Percentiles rank a stretch among this genome's conserved stretches.
Evolutionary conservation across 768 basidiomycete species (phyloP).

Genomic region (Amanita subjunquillea): DNA sequence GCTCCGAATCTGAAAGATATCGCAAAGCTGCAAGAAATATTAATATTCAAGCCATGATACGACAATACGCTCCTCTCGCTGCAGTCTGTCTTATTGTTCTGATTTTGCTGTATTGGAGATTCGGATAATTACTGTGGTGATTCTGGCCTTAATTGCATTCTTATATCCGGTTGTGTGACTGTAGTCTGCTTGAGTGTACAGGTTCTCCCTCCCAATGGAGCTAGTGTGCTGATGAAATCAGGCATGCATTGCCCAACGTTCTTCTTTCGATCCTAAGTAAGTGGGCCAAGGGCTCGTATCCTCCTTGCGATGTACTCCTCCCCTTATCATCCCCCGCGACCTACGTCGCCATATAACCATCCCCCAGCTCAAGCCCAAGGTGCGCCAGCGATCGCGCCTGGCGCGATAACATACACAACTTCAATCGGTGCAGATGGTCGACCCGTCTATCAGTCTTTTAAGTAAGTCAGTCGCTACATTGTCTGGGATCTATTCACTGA

Average conservation of each 20-base stretch:
- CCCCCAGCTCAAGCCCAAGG: constrained; percentile 10
- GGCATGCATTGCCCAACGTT: neutral
- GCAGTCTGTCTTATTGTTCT: constrained; percentile 74
- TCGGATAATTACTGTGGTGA: constrained; percentile 24
- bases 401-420: constrained; percentile 68
- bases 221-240: constrained; percentile 1
- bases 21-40: constrained; percentile 92
- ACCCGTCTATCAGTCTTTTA: constrained; percentile 64
- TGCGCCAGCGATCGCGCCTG: constrained; percentile 36
- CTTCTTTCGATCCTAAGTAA: neutral
- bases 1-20: constrained; percentile 96
- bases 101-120: constrained; percentile 72
- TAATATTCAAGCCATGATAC: constrained; percentile 86
- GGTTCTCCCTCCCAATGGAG: neutral
- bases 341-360: constrained; percentile 15
- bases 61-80: constrained; percentile 91
- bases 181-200: neutral
- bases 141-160: neutral
- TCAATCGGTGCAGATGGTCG: constrained; percentile 51
- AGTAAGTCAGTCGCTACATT: constrained; percentile 23
- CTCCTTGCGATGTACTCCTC: constrained; percentile 21
- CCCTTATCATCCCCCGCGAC: constrained; percentile 16
- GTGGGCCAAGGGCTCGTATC: neutral
- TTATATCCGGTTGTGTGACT: neutral
- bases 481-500: constrained; percentile 9